Conservation (phyloP, 768 basidiomycete species). For the Panaeolus papilionaceus region DNA sequence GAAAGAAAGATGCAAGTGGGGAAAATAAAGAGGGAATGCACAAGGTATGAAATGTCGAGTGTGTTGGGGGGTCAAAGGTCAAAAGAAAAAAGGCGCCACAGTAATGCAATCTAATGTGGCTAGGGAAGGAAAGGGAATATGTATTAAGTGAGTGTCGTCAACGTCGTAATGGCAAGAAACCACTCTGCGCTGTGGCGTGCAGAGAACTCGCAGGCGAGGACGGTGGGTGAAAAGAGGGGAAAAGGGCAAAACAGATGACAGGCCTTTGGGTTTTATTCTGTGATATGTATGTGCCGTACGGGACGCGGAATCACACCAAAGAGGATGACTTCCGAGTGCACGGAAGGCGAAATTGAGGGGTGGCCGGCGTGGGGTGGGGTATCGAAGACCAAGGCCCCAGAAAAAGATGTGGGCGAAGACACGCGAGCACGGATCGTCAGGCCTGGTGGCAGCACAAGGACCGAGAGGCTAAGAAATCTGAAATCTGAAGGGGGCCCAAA, state of each 20-base stretch:
- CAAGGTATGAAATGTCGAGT: too few species aligned
- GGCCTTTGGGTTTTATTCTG: not conserved
- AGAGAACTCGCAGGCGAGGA: not conserved
- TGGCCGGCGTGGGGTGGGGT: not conserved
- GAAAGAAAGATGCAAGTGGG: not conserved
- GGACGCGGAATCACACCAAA: not conserved
- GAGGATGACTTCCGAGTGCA: not conserved
- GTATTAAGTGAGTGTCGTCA: not conserved
- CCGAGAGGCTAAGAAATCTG: not conserved
- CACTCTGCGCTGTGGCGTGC: too few species aligned
- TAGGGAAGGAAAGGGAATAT: not conserved
- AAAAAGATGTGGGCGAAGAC: not conserved
- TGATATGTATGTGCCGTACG: not conserved
- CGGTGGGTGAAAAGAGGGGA: not conserved
- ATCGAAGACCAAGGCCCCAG: slow-evolving; percentile 5
- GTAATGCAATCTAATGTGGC: not conserved
- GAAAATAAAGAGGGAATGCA: not conserved
- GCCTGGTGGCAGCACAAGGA: not conserved
- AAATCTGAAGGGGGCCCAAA: not conserved
- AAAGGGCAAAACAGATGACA: not conserved
- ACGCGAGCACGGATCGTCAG: slow-evolving; percentile 2
- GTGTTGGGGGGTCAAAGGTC: not conserved
- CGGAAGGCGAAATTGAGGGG: not conserved
- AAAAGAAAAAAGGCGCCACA: not conserved
- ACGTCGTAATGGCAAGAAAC: slow-evolving; percentile 5